These are phyloP conservation scores for Erucastrum elatum DNA, from an alignment of 345 rosid genomes.

Conservation along the genomic window DNA sequence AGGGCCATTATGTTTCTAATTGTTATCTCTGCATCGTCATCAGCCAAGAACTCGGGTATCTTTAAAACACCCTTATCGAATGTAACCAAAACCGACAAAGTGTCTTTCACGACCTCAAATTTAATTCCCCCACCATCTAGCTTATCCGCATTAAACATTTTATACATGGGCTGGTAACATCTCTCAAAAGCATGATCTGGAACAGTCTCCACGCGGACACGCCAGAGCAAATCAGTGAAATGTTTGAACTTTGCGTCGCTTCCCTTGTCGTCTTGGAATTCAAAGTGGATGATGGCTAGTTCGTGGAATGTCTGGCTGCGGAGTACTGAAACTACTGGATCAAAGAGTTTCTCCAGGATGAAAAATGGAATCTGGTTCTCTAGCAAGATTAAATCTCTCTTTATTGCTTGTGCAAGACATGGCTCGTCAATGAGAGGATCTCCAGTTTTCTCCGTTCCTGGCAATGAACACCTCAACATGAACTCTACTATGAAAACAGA, in stretches of 20 bases:
- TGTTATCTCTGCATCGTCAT: background rate
- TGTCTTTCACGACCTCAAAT: background rate
- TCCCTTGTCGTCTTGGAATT: background rate
- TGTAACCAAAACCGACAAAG: background rate
- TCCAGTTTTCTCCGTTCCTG: background rate
- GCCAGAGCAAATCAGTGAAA: background rate
- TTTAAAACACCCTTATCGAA: background rate
- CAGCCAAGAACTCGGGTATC: background rate
- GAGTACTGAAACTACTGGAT: background rate
- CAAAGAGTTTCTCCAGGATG: slow-evolving; percentile 16
- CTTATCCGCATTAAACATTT: background rate
- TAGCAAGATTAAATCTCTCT: slow-evolving; percentile 20
- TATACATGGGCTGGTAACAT: background rate
- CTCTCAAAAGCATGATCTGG: background rate
- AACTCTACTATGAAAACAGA: slow-evolving; percentile 33
- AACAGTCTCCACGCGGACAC: background rate
- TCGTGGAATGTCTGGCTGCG: background rate
- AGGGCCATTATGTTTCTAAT: slow-evolving; percentile 15
- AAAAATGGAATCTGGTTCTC: slow-evolving; percentile 35
- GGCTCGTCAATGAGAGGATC: slow-evolving; percentile 16
- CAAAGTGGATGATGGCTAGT: background rate
- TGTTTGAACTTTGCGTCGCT: background rate
- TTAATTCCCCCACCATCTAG: background rate
- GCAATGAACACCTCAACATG: background rate
- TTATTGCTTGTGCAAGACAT: background rate